These are phyloP conservation scores for Schizophyllum amplum DNA, from an alignment of 1,284 basidiomycete genomes.

Conservation along the genomic window DNA sequence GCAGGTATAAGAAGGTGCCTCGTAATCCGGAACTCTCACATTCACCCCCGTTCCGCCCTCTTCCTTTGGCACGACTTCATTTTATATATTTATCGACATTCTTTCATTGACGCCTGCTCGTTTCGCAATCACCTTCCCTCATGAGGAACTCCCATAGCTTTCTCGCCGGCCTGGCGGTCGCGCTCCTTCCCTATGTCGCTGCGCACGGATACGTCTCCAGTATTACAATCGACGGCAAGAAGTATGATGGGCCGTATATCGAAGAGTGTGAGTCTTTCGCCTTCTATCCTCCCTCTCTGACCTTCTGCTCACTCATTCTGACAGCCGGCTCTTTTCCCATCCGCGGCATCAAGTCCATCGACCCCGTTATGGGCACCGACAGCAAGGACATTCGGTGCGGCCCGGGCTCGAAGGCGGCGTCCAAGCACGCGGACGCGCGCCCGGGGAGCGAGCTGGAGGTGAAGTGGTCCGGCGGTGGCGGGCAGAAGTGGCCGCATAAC, in stretches of 20 bases:
- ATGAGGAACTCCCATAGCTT: no score
- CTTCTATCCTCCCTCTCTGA: background rate
- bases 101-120: no score
- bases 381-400: slow-evolving; percentile 62
- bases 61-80: no score
- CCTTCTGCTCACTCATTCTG: background rate
- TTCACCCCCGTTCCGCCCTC: no score
- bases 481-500: background rate
- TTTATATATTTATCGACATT: no score
- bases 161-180: background rate
- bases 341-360: slow-evolving; percentile 45
- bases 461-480: background rate
- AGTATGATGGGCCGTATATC: slow-evolving; percentile 40
- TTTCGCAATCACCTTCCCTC: no score
- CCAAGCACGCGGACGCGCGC: background rate
- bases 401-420: slow-evolving; percentile 1
- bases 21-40: no score
- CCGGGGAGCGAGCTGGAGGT: background rate
- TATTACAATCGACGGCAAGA: slow-evolving; percentile 47
- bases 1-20: no score
- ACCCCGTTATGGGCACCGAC: slow-evolving; percentile 55
- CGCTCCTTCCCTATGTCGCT: slow-evolving; percentile 20
- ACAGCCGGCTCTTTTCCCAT: slow-evolving; percentile 22
- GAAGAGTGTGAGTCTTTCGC: slow-evolving; percentile 26
- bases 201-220: slow-evolving; percentile 53